Conservation (phyloP, 2,329 filamentous ascomycete species). For the Ilyonectria mors-panacis region DNA sequence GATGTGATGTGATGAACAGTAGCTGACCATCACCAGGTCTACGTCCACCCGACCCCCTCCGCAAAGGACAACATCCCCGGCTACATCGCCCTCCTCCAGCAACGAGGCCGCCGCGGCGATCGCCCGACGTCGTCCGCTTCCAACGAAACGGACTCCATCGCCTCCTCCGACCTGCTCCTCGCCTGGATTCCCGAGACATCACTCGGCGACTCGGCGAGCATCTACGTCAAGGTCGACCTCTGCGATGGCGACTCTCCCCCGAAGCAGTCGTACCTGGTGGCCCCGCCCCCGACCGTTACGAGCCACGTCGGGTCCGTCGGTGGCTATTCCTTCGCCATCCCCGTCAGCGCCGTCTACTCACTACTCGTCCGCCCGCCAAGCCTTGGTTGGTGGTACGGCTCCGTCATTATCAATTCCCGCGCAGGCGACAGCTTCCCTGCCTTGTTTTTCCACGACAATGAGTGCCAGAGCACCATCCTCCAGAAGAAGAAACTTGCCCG, state of each 20-base stretch:
- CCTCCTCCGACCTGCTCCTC: constrained; percentile 83
- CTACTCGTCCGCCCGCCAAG: constrained; percentile 92
- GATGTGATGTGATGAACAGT: constrained; percentile 3
- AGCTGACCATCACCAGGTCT: constrained; percentile 73
- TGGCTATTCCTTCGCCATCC: constrained; percentile 91
- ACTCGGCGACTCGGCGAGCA: constrained; percentile 86
- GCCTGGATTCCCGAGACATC: constrained; percentile 95
- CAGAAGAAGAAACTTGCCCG: constrained; percentile 90
- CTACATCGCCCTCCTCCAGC: constrained; percentile 93
- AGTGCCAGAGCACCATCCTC: constrained; percentile 95
- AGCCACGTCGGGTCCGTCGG: constrained; percentile 80
- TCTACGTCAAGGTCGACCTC: constrained; percentile 96
- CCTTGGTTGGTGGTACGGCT: constrained; percentile 98
- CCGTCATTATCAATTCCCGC: constrained; percentile 91
- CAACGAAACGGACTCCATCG: constrained; percentile 58
- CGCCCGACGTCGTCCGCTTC: constrained; percentile 52
- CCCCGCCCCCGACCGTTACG: constrained; percentile 89
- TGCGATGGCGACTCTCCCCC: constrained; percentile 85
- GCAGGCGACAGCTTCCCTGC: constrained; percentile 95
- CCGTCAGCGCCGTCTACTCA: constrained; percentile 91
- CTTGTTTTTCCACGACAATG: constrained; percentile 96
- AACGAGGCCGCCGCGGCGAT: constrained; percentile 73
- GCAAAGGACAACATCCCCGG: constrained; percentile 96
- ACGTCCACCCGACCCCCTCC: constrained; percentile 93
- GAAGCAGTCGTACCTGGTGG: constrained; percentile 90